Conservation (phyloP, 2,329 filamentous ascomycete genomes). For the Periconia digitata region DNA sequence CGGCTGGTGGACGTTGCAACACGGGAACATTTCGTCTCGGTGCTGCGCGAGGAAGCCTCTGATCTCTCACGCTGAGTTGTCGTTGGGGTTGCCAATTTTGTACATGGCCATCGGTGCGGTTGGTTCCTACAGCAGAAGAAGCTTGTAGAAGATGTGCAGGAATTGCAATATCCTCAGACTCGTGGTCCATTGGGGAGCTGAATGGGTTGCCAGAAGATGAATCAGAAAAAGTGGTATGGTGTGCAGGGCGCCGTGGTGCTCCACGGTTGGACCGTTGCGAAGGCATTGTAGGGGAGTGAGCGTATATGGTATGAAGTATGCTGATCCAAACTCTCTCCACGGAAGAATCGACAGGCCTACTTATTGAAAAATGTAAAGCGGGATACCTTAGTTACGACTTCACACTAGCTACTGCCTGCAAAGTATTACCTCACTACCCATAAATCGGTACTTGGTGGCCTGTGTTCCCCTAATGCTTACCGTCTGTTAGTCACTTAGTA, state of each 20-base stretch:
- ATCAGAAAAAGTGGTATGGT: neutral
- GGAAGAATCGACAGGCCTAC: neutral
- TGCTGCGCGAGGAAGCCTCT: neutral
- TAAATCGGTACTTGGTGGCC: neutral
- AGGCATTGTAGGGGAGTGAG: neutral
- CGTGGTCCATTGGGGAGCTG: neutral
- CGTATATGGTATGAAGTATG: neutral
- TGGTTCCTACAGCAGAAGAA: constrained; percentile 16
- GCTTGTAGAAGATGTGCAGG: constrained; percentile 24
- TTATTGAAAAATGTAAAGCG: neutral
- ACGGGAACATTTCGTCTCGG: neutral
- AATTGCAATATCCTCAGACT: constrained; percentile 17
- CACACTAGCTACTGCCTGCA: neutral
- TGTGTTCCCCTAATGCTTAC: neutral
- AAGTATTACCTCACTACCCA: neutral
- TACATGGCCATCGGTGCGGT: constrained; percentile 14
- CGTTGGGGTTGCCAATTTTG: constrained; percentile 19
- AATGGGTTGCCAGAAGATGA: neutral
- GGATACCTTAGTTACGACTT: neutral
- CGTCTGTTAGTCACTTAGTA: neutral
- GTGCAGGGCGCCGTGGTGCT: too few species aligned
- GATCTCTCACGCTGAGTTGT: constrained; percentile 7
- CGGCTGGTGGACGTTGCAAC: neutral
- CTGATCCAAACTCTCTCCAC: neutral
- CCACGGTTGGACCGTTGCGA: neutral